phyloP scores from a whole-genome alignment of 345 rosid genomes.

The Rubroshorea leprosula region DNA sequence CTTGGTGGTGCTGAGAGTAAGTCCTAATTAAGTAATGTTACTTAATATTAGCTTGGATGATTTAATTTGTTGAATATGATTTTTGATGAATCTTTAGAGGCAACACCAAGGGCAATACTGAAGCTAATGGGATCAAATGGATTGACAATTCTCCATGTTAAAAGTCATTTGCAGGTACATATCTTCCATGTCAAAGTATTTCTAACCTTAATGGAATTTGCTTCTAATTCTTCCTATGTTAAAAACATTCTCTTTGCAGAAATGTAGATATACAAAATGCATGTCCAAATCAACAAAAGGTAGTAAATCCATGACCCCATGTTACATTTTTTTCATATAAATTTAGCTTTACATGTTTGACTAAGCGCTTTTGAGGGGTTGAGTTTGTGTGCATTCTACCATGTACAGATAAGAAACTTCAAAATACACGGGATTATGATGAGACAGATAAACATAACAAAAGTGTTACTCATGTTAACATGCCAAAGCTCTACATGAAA shows the following conservation, averaged over 20 bases:
- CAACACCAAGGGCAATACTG: slow-evolving; percentile 83
- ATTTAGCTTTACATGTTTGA: neutral
- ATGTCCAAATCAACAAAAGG: slow-evolving; percentile 64
- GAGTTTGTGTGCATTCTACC: neutral
- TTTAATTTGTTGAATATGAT: neutral
- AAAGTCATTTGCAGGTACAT: slow-evolving; percentile 88
- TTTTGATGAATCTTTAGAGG: slow-evolving; percentile 37
- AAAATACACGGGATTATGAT: too few relatives aligned
- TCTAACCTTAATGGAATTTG: neutral
- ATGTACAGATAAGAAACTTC: too few relatives aligned
- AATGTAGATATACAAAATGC: slow-evolving; percentile 75
- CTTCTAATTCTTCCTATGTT: neutral
- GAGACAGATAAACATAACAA: slow-evolving; percentile 5
- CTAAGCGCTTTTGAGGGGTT: neutral
- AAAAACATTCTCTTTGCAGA: slow-evolving; percentile 35
- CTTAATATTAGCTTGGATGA: neutral
- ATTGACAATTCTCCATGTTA: slow-evolving; percentile 82
- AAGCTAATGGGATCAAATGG: slow-evolving; percentile 82
- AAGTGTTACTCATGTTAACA: neutral
- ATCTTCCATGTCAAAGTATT: neutral
- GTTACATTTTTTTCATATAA: neutral
- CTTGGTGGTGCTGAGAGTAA: slow-evolving; percentile 87
- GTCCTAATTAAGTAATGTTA: neutral
- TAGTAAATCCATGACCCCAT: slow-evolving; percentile 28
- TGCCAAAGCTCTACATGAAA: slow-evolving; percentile 1